Base-by-base conservation (phyloP, 345 rosid species). In the Brassica cretica region DNA sequence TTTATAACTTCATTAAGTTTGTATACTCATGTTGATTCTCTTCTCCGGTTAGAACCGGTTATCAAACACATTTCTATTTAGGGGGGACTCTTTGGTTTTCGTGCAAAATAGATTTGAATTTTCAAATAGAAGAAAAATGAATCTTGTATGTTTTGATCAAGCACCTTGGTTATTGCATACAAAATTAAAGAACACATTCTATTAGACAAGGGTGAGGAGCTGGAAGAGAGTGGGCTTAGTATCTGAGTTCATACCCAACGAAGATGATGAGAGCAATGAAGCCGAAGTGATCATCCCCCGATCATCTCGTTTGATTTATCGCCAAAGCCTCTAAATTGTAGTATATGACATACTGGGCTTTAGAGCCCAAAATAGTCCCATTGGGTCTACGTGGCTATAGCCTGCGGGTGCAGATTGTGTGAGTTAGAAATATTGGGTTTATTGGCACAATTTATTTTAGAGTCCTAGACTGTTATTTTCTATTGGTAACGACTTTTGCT, bases 211-310 rank as follows among this genome's bases (percentile, higher is more conserved):
- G 70, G 87, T 78, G 72, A 91, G 88, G 53, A 93, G 89, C 84
- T 93, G 96, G 74, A 86, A 88, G 58, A 89, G 79, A 79, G 75
- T 89, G 3, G 97, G 97, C 62, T 88, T 90, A 39, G 98, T 95
- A 10, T 93, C 96, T 18, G 97, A 90, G 70, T 88, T 91, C 97
- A 91, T 90, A 84, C 97, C 97, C 89, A 78, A 93, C 80, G 81
- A 90, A 67, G 86, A 90, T 73, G 71, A 91, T 64, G 18, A 91
- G 83, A 66, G 97, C 96, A 32, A 93, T 90, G 82, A 93, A 91
- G 60, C 96, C 94, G 33, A 85, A 88, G 81, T 90, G 98, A 76
- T 90, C 39, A 24, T 29, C 61, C 24, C 24, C 24, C 44, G 29
- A 18, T 53, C 73, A 70, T 16, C 27, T 32, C 65, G 30, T 58